Conservation (phyloP, 345 rosid species). For the Populus ilicifolia region DNA sequence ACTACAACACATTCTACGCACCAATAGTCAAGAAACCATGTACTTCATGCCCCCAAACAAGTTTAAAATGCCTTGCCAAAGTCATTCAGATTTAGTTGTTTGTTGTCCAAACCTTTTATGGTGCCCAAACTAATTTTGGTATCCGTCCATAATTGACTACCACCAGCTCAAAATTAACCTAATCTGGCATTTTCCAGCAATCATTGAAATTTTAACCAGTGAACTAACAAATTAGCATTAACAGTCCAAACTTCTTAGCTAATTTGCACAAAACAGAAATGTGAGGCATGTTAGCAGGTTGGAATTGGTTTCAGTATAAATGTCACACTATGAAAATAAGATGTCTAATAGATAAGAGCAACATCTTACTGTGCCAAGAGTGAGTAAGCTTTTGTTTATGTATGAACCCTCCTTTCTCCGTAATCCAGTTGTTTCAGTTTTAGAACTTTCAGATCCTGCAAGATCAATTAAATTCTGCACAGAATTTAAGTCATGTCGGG, state of each 20-base stretch:
- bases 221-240: neutral
- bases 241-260: neutral
- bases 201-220: neutral
- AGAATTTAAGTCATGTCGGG: conserved; percentile 4
- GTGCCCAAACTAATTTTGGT: neutral
- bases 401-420: conserved; percentile 74
- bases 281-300: neutral
- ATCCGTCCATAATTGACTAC: neutral
- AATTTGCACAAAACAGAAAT: neutral
- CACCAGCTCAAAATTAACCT: neutral
- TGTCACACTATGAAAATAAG: neutral
- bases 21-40: neutral
- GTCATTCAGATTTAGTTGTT: neutral
- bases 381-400: conserved; percentile 67
- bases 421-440: conserved; percentile 68
- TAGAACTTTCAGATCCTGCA: conserved; percentile 79
- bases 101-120: neutral
- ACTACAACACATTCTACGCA: neutral
- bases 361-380: conserved; percentile 63
- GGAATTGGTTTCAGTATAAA: neutral
- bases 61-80: neutral
- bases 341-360: neutral
- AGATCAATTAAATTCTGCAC: conserved; percentile 67
- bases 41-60: neutral
- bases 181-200: neutral